Base-by-base conservation (phyloP, 2,329 filamentous ascomycete species). In the Penicillium paneum region DNA sequence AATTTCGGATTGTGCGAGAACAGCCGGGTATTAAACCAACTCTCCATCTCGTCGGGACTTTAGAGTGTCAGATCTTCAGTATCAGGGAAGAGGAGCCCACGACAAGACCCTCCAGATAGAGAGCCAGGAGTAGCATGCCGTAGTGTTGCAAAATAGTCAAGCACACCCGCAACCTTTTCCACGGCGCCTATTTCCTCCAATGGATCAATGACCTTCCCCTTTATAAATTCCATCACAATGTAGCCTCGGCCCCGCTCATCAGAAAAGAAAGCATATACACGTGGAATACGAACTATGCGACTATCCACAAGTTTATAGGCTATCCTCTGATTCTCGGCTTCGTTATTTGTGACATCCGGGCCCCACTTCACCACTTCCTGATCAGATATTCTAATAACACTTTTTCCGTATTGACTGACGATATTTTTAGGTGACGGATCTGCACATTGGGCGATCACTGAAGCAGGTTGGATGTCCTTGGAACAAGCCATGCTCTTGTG, bases 11-110 rank as follows among this genome's bases (percentile, higher is more conserved):
- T 52, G 6, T 55, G 40, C 13, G 39, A 8, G 39, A 61, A 52
- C 15, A 63, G 58, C 31, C 54, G 47, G 51, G 55, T 64, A 56
- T 62, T 64, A 13, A 63, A 64, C 55, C 55, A 60, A 49, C 57
- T 49, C 50, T 63, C 60, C 39, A 62, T 62, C 21, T 38, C 46
- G 3, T 55, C 43, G 38, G 55, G 47, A 49, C 31, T 61, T 2
- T 57, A 34, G 24, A 64, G 56, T 17, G 56, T 24, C 2, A 63
- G 21, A 53, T 63, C 53, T 32, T 60, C 49, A 5, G 55, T 63
- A 5, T 63, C 58, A 13, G 56, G 63, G 29, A 55, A 65, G n/a
- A 63, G 49, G 29, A 62, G 41, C 2, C 60, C 60, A 31, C 41
- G 55, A 48, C 52, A 64, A 49, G 32, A 7, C 1, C 58, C 44